phyloP scores from a whole-genome alignment of 108 stramenopile species.

The Fistulifera solaris region DNA sequence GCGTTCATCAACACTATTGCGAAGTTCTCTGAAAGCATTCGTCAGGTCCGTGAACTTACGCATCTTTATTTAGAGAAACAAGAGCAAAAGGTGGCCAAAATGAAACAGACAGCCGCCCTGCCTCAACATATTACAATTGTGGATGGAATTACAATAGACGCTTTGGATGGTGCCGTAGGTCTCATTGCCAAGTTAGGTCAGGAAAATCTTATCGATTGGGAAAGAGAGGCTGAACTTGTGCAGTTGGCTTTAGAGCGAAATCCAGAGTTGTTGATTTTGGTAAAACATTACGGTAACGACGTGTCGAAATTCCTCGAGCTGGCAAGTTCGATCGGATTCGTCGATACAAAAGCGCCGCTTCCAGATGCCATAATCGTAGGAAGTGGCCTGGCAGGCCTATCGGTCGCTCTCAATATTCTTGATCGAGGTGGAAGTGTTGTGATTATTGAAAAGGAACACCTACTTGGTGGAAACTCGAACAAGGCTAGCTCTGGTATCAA shows the following conservation, averaged over 20 bases:
- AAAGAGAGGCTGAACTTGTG: slow-evolving; percentile 56
- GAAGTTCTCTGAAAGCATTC: slow-evolving; percentile 66
- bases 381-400: slow-evolving; percentile 82
- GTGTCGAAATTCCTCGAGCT: slow-evolving; percentile 4
- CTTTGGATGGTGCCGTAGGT: slow-evolving; percentile 61
- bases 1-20: slow-evolving; percentile 84
- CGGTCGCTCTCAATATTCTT: slow-evolving; percentile 76
- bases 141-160: background rate
- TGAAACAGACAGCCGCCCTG: background rate
- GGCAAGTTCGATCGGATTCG: background rate
- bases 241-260: slow-evolving; percentile 51
- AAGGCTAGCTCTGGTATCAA: slow-evolving; percentile 91
- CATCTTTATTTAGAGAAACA: slow-evolving; percentile 57
- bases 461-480: slow-evolving; percentile 88
- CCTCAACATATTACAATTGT: background rate
- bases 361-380: slow-evolving; percentile 90
- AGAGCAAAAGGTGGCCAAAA: slow-evolving; percentile 5
- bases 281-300: slow-evolving; percentile 60
- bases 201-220: slow-evolving; percentile 41
- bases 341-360: background rate
- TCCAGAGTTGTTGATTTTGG: slow-evolving; percentile 61
- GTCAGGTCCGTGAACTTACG: slow-evolving; percentile 70
- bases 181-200: slow-evolving; percentile 47
- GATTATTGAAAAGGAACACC: slow-evolving; percentile 82
- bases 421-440: slow-evolving; percentile 80